Evolutionary conservation across 306 rosid species (phyloP), one percentile per base, ranked within the genome.

Genomic region (Calophaca sinica): DNA sequence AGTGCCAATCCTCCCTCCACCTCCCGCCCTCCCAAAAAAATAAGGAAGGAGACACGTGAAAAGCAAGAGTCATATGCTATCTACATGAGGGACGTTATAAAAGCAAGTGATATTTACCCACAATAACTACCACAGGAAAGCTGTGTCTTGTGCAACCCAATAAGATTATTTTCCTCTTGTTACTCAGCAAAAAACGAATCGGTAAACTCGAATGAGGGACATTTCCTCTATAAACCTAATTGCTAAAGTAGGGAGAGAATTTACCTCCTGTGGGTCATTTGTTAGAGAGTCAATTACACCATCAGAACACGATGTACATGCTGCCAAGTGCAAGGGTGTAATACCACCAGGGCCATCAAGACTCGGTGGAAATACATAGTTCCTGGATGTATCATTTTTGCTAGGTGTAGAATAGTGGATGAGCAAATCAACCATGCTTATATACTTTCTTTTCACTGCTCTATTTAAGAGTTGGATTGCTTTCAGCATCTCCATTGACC

Each of bases 271-370:
- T 32, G 96, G 96, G 38, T 93, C 98, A 74, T 84, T 90, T 65
- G 92, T 93, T 69, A 93, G 38, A 20, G 90, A 87, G 84, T 93
- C 93, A 84, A 93, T 63, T 42, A 90, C 29, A 73, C 86, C 89
- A 62, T 90, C 92, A 15, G 92, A 84, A 77, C 76, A 80, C 1
- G 88, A 73, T 67, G 88, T 89, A 68, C 86, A 86, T 59, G 97
- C 98, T 68, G 98, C 98, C 89, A 93, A 81, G 84, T 93, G 98
- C 62, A 93, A 88, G 51, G 98, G 97, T 11, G 98, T 89, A 79
- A 93, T 64, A 39, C 96, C 89, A 79, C 88, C 96, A 59, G 96
- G 93, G 53, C 96, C 96, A 72, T 69, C 84, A 77, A 82, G 76
- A 88, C 89, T 93, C 0, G 98, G 98, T 12, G 86, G 93, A 72